Evolutionary conservation across 495 filamentous ascomycete genomes (phyloP), one percentile per base, ranked within the genome.

Genomic region (Astrocystis sublimbata): DNA sequence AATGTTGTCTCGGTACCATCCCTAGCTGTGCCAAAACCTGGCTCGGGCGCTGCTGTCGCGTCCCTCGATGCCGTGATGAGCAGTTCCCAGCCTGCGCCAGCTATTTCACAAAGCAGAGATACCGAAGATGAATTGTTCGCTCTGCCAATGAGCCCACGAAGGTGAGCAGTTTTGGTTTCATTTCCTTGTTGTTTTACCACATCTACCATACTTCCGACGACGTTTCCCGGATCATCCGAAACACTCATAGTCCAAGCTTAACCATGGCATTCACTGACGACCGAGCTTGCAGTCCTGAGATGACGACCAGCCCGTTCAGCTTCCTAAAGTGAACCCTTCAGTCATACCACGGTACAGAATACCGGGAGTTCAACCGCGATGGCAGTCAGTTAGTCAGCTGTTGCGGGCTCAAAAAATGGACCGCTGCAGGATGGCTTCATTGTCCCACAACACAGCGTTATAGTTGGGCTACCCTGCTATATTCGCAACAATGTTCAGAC

Each of bases 41-140:
- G 71, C 28, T 71, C 74, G 59, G 71, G 73, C 19, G 64, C 76
- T 28, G 74, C 57, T 30, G 63, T 74, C 28, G 68, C 65, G 23
- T 83, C 81, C 6, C 64, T 85, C 28, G 74, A 83, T 60, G 81
- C 81, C 23, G 66, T 78, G 1, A 68, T 85, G 8, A 76, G 68
- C n/a, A 72, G 67, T 26, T 57, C 65, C 41, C 68, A 75, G 3
- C 59, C 68, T 3, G 74, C 73, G 26, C 55, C 66, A 45, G 71
- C 67, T 8, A 53, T 57, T 23, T 75, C 65, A 54, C 63, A 63
- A 43, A 58, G 46, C 58, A 67, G 78, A 8, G 84, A 86, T 9
- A 81, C 77, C 4, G 85, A 90, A 66, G 90, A 92, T 43, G 90
- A 88, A 12, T 78, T 93, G 26, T 96, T 93, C 68, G 90, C 90